Conservation (phyloP, 1,284 basidiomycete species). For the Apiotrichum siamense region DNA sequence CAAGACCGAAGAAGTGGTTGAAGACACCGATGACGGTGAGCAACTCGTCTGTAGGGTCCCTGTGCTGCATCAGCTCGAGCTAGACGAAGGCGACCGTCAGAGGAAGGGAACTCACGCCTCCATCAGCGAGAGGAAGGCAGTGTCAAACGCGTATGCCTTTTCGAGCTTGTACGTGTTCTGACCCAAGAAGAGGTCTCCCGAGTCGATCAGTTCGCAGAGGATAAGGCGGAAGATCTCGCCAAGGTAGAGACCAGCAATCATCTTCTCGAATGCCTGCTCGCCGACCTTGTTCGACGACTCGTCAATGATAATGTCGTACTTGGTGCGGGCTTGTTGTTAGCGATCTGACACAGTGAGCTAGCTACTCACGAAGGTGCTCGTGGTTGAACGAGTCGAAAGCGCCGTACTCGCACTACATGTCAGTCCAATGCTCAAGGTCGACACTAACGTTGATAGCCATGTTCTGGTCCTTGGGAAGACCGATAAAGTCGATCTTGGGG, state of each 20-base stretch:
- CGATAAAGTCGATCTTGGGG: constrained; percentile 67
- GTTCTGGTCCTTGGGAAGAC: constrained; percentile 60
- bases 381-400: constrained; percentile 96
- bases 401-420: constrained; percentile 57
- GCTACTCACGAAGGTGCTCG: constrained; percentile 65
- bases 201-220: constrained; percentile 91
- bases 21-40: constrained; percentile 95
- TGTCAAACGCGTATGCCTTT: constrained; percentile 86
- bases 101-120: constrained; percentile 55
- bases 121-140: constrained; percentile 93
- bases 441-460: constrained; percentile 92
- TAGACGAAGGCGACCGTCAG: too few species aligned
- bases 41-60: constrained; percentile 94
- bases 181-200: constrained; percentile 92
- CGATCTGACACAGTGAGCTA: neutral
- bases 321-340: constrained; percentile 60
- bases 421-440: neutral
- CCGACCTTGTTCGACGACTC: constrained; percentile 92
- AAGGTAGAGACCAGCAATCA: constrained; percentile 95
- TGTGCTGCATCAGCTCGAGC: too few species aligned
- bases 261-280: constrained; percentile 84
- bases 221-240: constrained; percentile 93
- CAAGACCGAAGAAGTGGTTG: constrained; percentile 87
- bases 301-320: constrained; percentile 90
- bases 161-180: constrained; percentile 98